Base-by-base conservation (phyloP, 2,329 filamentous ascomycete genomes). In the Exserohilum rostratum region DNA sequence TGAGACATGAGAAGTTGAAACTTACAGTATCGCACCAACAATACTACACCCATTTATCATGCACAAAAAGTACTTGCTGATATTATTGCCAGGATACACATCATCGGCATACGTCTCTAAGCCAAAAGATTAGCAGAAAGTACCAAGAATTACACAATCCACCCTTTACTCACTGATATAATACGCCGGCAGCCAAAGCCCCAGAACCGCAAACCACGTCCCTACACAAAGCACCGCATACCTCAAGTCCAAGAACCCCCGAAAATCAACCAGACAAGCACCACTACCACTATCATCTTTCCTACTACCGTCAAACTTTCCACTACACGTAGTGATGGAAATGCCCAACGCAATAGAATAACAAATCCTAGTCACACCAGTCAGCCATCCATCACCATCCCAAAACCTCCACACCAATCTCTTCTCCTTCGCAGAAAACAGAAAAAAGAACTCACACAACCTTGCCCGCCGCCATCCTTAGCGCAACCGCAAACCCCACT, bases 401-500 rank as follows among this genome's bases (percentile, higher is more conserved):
- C 22, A 25, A 5, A 4, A 25, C 4, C 22, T 25, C 22, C 22
- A 25, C 4, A 7, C 22, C 22, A 6, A 15, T 10, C 10, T 2
- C 3, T 29, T 2, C 3, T 29, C 13, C 3, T 7, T n/a, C 5
- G 3, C n/a, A 9, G 5, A 11, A 20, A 2, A 5, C 4, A 29
- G 3, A 11, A 1, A 4, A 6, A 0, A 6, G 18, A 9, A 60
- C 67, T 44, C 55, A 71, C 69, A 50, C 57, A 13, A 68, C 58
- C 46, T 72, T 81, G 58, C 90, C 85, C 0, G 82, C 87, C 1
- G 89, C 77, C 13, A 86, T 80, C 4, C 89, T 78, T 20, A 87
- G 82, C 1, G 84, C 79, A 83, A 85, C 88, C 0, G 78, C 72
- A 60, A 88, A 89, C 0, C 86, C 85, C 9, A 88, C 74, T 11